Conservation (phyloP, 768 basidiomycete genomes). For the Leccinum disarticulatum region DNA sequence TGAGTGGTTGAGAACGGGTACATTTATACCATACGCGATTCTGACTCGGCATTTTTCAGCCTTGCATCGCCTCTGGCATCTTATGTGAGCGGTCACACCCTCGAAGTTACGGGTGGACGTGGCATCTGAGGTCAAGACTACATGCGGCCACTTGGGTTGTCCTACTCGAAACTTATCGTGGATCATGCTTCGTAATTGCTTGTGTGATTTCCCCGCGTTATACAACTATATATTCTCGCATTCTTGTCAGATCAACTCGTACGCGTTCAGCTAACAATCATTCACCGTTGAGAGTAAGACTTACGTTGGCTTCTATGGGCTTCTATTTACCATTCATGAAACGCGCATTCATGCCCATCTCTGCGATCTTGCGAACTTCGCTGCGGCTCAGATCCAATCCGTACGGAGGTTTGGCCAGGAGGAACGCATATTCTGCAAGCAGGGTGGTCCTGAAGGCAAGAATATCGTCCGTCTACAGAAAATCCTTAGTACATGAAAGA, state of each 20-base stretch:
- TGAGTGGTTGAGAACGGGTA: conserved; percentile 38
- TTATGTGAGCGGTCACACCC: conserved; percentile 79
- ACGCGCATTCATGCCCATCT: conserved; percentile 55
- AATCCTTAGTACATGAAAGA: background rate
- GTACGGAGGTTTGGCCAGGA: conserved; percentile 67
- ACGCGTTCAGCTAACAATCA: background rate
- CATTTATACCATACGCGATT: background rate
- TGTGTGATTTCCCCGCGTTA: background rate
- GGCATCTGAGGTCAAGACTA: conserved; percentile 50
- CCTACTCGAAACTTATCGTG: background rate
- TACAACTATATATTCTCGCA: background rate
- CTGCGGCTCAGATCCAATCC: conserved; percentile 66
- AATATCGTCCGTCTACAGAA: conserved; percentile 74
- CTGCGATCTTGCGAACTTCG: conserved; percentile 56
- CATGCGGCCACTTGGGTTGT: background rate
- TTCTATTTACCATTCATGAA: conserved; percentile 10
- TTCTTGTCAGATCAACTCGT: background rate
- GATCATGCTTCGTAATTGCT: background rate
- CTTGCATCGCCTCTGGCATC: conserved; percentile 76
- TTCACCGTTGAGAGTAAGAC: background rate
- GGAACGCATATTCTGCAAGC: conserved; percentile 74
- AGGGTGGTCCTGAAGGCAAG: conserved; percentile 77
- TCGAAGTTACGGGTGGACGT: conserved; percentile 81
- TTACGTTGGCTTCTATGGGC: background rate
- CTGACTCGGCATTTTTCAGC: conserved; percentile 38